Conservation (phyloP, 2,329 filamentous ascomycete genomes). For the Microsporum audouinii region DNA sequence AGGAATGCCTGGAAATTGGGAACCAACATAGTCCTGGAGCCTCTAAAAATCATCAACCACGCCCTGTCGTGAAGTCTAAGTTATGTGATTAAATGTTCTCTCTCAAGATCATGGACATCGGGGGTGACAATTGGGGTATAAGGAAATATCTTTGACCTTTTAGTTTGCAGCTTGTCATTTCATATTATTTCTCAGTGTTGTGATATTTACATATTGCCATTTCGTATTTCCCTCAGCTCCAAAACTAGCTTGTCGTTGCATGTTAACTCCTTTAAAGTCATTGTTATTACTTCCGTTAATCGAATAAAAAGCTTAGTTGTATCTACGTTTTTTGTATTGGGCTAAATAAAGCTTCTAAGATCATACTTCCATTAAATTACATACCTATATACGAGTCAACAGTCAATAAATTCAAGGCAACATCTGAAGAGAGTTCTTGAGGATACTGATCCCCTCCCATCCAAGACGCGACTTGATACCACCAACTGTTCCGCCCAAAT, state of each 20-base stretch:
- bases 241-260: no score
- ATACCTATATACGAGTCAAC: slow-evolving; percentile 18
- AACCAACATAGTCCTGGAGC: slow-evolving; percentile 13
- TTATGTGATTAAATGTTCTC: background rate
- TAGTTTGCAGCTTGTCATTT: background rate
- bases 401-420: slow-evolving; percentile 16
- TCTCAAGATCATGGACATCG: background rate
- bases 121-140: background rate
- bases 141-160: background rate
- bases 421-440: slow-evolving; percentile 14
- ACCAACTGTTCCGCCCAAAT: slow-evolving; percentile 17
- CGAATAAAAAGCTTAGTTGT: background rate
- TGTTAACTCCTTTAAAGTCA: background rate
- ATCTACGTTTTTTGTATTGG: background rate
- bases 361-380: background rate
- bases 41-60: slow-evolving; percentile 9
- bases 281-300: no score
- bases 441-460: slow-evolving; percentile 17
- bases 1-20: slow-evolving; percentile 17
- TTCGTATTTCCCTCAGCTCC: no score
- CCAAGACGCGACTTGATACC: slow-evolving; percentile 15
- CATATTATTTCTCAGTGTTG: background rate
- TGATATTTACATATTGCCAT: no score
- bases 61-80: slow-evolving; percentile 10
- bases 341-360: background rate